phyloP scores from a whole-genome alignment of 768 basidiomycete genomes.

The Ramaria sp. region DNA sequence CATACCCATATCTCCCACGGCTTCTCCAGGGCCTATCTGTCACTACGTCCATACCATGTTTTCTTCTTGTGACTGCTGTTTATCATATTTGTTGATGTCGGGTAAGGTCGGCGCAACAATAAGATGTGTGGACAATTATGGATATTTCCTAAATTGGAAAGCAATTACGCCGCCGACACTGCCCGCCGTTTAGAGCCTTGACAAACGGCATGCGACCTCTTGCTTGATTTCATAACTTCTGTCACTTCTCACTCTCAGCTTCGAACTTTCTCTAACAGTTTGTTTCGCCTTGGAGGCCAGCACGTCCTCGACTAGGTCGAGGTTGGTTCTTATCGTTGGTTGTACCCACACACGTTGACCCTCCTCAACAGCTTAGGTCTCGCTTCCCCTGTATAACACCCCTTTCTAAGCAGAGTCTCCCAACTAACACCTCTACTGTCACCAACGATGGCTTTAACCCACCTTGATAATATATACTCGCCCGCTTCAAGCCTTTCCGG shows the following conservation, averaged over 20 bases:
- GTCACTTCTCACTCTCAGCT: neutral
- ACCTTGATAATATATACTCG: neutral
- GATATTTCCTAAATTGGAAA: neutral
- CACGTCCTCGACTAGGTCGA: neutral
- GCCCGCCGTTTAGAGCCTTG: no score
- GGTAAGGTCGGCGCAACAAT: neutral
- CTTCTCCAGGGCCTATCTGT: neutral
- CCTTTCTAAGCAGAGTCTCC: neutral
- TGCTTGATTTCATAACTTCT: neutral
- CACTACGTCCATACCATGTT: neutral
- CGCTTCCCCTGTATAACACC: constrained; percentile 2
- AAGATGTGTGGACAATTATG: neutral
- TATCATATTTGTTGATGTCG: neutral
- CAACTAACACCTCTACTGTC: neutral
- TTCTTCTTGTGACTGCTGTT: neutral
- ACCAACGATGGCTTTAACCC: neutral
- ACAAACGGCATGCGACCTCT: no score
- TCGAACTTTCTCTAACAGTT: neutral
- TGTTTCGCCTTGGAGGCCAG: constrained; percentile 6
- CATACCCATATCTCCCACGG: neutral
- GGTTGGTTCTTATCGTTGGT: neutral
- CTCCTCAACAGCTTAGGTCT: neutral
- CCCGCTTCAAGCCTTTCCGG: neutral
- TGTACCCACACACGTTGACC: neutral
- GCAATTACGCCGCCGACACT: neutral